Evolutionary conservation across 2,329 filamentous ascomycete species (phyloP), one percentile per base, ranked within the genome.

Genomic region (Elsinoe arachidis): DNA sequence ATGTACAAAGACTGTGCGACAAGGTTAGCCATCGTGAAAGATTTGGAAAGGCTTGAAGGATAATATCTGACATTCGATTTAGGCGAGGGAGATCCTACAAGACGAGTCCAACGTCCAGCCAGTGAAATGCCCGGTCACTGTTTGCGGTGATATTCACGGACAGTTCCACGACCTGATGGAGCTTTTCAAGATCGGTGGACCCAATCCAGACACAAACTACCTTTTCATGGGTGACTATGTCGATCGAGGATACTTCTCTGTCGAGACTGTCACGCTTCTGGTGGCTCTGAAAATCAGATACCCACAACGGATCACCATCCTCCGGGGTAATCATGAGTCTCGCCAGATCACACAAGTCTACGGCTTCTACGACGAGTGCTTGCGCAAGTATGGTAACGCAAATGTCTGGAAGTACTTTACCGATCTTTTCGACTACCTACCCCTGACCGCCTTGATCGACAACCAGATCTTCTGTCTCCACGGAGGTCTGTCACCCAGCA

Each of bases 181-280:
- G 77, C 84, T 99, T 56, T 99, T 99, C 82, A 95, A 95, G 78
- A 97, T 99, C 73, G 93, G 93, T 66, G 93, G 93, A 56, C 90
- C 91, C 60, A 96, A 96, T 71, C 93, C 93, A 64, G 93, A 99
- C 74, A 97, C 93, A 70, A 97, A 97, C 79, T 97, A 97, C 76
- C 86, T 97, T 64, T 97, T 97, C 78, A 97, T 99, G 90, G 91
- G 90, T 93, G 93, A 99, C 75, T 99, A 97, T 70, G 93, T 99
- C 69, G 93, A 99, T 74, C 86, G 93, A 78, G 93, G 93, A 63
- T 99, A 96, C 79, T 99, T 97, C 78, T 96, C 91, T 26, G 90
- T 99, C 65, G 93, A 99, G 80, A 97, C 93, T 5, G 91, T 99
- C 65, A 96, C 92, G 15, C 84, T 99, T 59, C 86, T 99, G 66